Base-by-base conservation (phyloP, 768 basidiomycete species). In the Boletus rubropictus region DNA sequence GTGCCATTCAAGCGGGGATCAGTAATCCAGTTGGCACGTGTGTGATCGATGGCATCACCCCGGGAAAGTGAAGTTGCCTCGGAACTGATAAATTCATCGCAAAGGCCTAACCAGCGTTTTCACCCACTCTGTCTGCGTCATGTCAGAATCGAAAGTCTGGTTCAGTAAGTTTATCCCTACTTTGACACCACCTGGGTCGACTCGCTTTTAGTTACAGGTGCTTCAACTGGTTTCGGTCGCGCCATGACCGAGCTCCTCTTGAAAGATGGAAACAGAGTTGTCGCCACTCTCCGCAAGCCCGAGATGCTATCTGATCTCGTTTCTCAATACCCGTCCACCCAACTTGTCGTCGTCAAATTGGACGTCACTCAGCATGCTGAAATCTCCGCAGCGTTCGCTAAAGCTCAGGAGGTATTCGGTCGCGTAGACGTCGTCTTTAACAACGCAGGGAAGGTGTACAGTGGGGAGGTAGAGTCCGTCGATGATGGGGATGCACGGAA, bases 261-360 rank as follows among this genome's bases (percentile, higher is more conserved):
- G 28, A 27, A 48, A 20, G 53, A 56, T 15, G 73, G 68, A 5
- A 59, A 71, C 32, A 68, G 48, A 29, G 72, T 65, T 18, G 64
- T 73, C 44, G 74, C 77, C 5, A 74, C 74, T 31, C 59, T 73
- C 18, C 72, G 72, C 44, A 69, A 59, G 47, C 72, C 74, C 3
- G 63, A 56, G n/a, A 56, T 42, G 21, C 56, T 75, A 33, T 48
- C 53, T 9, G 56, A 66, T 20, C 69, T 67, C 18, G 43, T 39
- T 11, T 21, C 34, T 1, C 35, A 63, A 25, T 69, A 70, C 47
- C 60, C 35, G 1, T 36, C 35, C 35, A 34, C 8, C 33, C 32
- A 7, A 4, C 22, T 39, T 5, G 10, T 67, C 42, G 49, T 67
- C 42, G 38, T 67, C 42, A 58, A 58, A 42, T 42, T 67, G 39